Conservation (phyloP, 2,329 filamentous ascomycete genomes). For the Ophiostoma australiae region DNA sequence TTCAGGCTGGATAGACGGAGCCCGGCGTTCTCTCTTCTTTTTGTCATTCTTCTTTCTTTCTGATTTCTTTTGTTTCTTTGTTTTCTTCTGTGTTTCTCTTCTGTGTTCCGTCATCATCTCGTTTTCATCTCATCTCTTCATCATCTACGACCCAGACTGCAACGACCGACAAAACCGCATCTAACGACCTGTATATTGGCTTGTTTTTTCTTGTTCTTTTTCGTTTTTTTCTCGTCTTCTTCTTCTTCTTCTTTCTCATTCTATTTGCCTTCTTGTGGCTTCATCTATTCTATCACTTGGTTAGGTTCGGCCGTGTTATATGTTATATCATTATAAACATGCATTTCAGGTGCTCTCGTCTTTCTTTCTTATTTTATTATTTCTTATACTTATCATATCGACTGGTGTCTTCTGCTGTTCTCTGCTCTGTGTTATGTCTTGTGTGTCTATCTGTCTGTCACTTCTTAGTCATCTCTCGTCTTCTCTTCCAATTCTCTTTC, state of each 20-base stretch:
- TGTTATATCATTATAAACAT: background rate
- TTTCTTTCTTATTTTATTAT: background rate
- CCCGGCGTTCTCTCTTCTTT: constrained; percentile 21
- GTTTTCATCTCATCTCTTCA: background rate
- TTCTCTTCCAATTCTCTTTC: too few relatives aligned
- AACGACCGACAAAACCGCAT: background rate
- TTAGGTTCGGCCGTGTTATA: background rate
- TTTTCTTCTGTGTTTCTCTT: background rate
- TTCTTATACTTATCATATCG: background rate
- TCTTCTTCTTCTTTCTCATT: background rate
- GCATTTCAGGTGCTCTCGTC: background rate
- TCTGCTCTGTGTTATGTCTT: background rate
- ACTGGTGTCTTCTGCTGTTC: background rate
- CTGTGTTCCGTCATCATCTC: background rate
- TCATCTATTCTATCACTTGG: background rate
- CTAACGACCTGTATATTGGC: constrained; percentile 11
- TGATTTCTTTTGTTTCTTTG: background rate
- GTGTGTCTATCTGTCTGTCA: background rate
- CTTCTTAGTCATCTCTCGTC: background rate
- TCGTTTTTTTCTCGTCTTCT: background rate
- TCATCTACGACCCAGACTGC: constrained; percentile 13
- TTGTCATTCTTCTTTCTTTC: constrained; percentile 2
- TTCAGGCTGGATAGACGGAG: constrained; percentile 24
- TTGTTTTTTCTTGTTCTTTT: background rate
- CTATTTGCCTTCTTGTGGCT: background rate